Evolutionary conservation across 2,329 filamentous ascomycete species (phyloP).

Genomic region (Trichophyton rubrum): DNA sequence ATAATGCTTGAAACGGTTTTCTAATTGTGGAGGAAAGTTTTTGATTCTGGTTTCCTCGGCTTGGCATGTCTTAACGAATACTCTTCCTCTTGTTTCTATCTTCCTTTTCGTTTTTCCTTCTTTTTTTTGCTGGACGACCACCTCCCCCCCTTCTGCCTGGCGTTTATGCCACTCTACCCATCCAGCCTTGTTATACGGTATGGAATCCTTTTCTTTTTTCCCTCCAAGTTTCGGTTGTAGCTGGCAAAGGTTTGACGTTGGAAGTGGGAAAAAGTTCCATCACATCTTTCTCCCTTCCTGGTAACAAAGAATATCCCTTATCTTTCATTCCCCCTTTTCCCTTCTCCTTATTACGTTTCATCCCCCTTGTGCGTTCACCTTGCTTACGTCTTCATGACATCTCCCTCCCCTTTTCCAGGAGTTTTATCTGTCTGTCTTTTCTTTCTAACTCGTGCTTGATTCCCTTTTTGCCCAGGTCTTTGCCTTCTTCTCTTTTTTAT

Average conservation of each 20-base stretch:
- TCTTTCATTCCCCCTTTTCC: not conserved
- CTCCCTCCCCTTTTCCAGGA: constrained; percentile 3
- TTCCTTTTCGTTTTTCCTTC: not conserved
- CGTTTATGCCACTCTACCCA: not conserved
- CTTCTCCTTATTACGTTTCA: not conserved
- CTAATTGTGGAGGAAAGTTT: constrained; percentile 7
- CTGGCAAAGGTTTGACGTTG: constrained; percentile 1
- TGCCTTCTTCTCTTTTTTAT: not conserved
- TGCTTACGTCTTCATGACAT: constrained; percentile 5
- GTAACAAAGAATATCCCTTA: constrained; percentile 1
- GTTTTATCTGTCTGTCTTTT: constrained; percentile 5
- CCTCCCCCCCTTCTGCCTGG: not conserved
- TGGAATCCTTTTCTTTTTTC: not conserved
- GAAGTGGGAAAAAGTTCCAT: constrained; percentile 1
- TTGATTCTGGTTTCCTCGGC: constrained; percentile 10
- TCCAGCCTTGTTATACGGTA: not conserved
- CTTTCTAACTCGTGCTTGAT: not conserved
- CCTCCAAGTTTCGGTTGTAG: constrained; percentile 2
- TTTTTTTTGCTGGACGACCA: not conserved
- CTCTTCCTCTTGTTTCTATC: constrained; percentile 6
- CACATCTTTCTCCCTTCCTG: not conserved
- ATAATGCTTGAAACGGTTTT: constrained; percentile 3
- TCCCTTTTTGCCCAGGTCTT: not conserved
- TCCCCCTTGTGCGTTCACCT: not conserved
- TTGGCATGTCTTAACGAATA: constrained; percentile 13